These are phyloP conservation scores for Plantago coronopus DNA, from an alignment of 305 asterid genomes.

Conservation along the genomic window DNA sequence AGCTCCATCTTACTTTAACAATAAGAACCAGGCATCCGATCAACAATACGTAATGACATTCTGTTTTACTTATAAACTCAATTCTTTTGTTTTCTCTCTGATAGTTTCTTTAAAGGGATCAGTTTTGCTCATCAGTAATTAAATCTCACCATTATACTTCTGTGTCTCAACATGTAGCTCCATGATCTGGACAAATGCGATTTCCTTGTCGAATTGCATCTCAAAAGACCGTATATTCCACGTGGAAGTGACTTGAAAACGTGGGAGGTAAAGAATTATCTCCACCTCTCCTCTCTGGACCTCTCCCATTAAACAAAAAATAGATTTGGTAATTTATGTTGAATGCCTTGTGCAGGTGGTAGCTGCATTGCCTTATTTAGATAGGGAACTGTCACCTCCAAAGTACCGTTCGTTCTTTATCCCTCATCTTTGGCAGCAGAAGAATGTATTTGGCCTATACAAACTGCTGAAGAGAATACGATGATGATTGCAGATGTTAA, in stretches of 20 bases:
- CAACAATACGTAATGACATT: slow-evolving; percentile 68
- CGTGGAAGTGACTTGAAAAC: slow-evolving; percentile 83
- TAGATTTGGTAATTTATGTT: slow-evolving; percentile 12
- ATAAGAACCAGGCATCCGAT: slow-evolving; percentile 81
- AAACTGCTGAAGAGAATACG: slow-evolving; percentile 75
- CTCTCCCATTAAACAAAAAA: slow-evolving; percentile 1
- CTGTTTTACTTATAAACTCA: not conserved
- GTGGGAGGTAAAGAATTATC: slow-evolving; percentile 71
- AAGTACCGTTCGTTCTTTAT: slow-evolving; percentile 78
- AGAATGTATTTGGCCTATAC: slow-evolving; percentile 82
- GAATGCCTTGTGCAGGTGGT: slow-evolving; percentile 44
- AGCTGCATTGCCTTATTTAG: slow-evolving; percentile 88
- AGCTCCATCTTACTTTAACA: slow-evolving; percentile 83
- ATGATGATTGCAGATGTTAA: slow-evolving; percentile 21
- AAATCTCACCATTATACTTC: not conserved
- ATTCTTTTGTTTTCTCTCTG: not conserved
- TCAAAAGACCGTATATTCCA: slow-evolving; percentile 68
- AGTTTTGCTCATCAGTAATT: slow-evolving; percentile 11
- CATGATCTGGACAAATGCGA: slow-evolving; percentile 68
- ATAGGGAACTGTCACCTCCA: slow-evolving; percentile 89
- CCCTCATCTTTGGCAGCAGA: slow-evolving; percentile 81
- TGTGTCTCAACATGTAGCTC: slow-evolving; percentile 41
- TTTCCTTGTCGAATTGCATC: slow-evolving; percentile 82
- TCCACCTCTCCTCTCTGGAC: slow-evolving; percentile 21
- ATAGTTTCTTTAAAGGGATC: not conserved